Percentiles rank a stretch among this genome's conserved stretches.
Conservation (phyloP, 352 stramenopile species). For the Thraustochytrium striatum region DNA sequence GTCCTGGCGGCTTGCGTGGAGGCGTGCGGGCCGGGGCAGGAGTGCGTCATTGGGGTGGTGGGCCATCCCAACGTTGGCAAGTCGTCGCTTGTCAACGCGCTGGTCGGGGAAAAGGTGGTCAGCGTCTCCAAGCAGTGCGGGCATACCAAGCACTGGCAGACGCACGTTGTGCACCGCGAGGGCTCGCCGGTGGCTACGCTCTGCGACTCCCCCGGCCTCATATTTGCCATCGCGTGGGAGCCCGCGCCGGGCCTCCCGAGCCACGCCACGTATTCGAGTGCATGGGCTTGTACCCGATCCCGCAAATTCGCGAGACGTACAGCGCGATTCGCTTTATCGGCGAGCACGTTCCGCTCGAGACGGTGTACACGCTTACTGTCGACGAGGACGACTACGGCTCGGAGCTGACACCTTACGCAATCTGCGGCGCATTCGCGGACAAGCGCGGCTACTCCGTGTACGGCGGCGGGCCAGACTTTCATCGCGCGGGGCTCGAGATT, state of each 20-base stretch:
- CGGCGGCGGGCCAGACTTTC: constrained; percentile 38
- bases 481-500: constrained; percentile 46
- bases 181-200: constrained; percentile 70
- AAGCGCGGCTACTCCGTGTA: constrained; percentile 43
- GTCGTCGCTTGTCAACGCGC: constrained; percentile 96
- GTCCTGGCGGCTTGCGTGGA: constrained; percentile 1
- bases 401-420: constrained; percentile 24
- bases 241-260: neutral
- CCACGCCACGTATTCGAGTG: constrained; percentile 42
- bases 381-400: constrained; percentile 29
- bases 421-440: constrained; percentile 38
- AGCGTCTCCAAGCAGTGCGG: constrained; percentile 92
- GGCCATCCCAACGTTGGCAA: constrained; percentile 99
- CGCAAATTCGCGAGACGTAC: constrained; percentile 78
- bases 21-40: neutral
- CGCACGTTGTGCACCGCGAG: constrained; percentile 82
- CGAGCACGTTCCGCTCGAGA: constrained; percentile 64
- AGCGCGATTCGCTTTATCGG: constrained; percentile 74
- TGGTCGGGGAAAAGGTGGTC: constrained; percentile 90
- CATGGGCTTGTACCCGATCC: constrained; percentile 46
- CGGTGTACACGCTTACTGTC: constrained; percentile 10
- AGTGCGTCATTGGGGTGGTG: constrained; percentile 62
- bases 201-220: constrained; percentile 97
- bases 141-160: constrained; percentile 99
- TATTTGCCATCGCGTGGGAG: constrained; percentile 86